Evolutionary conservation across 176 grass and related monocot species (phyloP), one percentile per base, ranked within the genome.

Genomic region (Alloteropsis semialata): DNA sequence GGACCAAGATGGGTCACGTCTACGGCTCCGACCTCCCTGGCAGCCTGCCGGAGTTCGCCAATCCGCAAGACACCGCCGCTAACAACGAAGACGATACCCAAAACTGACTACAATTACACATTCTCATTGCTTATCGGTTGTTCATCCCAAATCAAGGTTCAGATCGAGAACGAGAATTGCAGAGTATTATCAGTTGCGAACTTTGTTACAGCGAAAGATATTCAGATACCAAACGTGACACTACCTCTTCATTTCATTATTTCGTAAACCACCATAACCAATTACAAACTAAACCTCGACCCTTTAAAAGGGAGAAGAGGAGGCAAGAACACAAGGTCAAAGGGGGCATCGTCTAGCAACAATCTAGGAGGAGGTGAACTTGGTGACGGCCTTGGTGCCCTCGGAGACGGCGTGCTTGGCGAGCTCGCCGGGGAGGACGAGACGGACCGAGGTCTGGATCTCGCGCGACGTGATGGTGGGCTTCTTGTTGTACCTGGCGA

Each of bases 21-120:
- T 99, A 99, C 58, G 96, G 93, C 44, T 96, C 96, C 63, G 96
- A 99, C 90, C 92, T 99, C 8, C 91, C 87, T 2, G 93, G 80
- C 55, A 87, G 32, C 69, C 55, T 90, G 28, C 76, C 91, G 74
- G 87, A 92, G 76, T 93, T 95, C 82, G 22, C 59, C 74, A 76
- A 80, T 11, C 44, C 72, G 6, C 79, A 90, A 27, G 85, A 83
- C 51, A 6, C 42, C 21, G n/a, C 25, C 30, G 39, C 42, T 2
- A 73, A 34, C 54, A 32, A 77, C 76, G 62, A 81, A 21, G 50
- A 83, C 28, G 65, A 90, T 25, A 30, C 55, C 56, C 73, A 80
- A n/a, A 55, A 73, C 57, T 94, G 60, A 84, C 72, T 25, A n/a
- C 54, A 55, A 59, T 5, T 0, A 46, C 6, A 68, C 13, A 33